phyloP scores from a whole-genome alignment of 2,329 filamentous ascomycete genomes.

The Colletotrichum viniferum region DNA sequence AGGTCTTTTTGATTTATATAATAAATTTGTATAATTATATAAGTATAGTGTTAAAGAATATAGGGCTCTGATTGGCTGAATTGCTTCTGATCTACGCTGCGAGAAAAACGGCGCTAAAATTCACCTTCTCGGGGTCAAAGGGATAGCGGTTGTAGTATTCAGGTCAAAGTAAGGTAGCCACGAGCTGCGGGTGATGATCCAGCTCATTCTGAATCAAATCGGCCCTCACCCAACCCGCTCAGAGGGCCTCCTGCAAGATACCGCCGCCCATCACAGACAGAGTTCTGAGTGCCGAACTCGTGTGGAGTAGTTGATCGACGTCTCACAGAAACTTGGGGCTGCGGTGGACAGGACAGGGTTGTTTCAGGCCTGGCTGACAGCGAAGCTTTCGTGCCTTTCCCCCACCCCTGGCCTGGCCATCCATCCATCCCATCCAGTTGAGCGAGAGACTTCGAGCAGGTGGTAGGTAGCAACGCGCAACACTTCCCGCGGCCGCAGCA shows the following conservation, averaged over 20 bases:
- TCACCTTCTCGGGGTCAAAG: no score
- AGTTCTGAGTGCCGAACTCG: slow-evolving; percentile 7
- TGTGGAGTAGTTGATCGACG: slow-evolving; percentile 18
- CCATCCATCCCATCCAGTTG: neutral
- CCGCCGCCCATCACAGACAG: neutral
- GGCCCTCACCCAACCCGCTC: neutral
- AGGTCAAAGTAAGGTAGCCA: neutral
- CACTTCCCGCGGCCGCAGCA: neutral
- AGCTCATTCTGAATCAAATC: neutral
- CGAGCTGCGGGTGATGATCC: neutral
- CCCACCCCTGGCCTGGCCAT: neutral
- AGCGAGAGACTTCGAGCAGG: neutral
- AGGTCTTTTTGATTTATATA: no score
- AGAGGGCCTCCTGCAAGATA: neutral
- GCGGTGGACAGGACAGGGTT: slow-evolving; percentile 16
- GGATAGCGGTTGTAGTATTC: neutral
- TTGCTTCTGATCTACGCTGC: no score
- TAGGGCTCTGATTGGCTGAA: no score
- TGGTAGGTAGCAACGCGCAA: neutral
- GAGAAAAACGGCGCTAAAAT: no score
- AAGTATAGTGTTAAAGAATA: no score
- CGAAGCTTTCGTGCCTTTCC: slow-evolving; percentile 3
- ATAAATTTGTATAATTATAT: no score
- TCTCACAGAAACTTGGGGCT: slow-evolving; percentile 5
- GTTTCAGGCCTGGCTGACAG: slow-evolving; percentile 17